Evolutionary conservation across 1,284 basidiomycete species (phyloP).

Genomic region (Lentinus polychrous): DNA sequence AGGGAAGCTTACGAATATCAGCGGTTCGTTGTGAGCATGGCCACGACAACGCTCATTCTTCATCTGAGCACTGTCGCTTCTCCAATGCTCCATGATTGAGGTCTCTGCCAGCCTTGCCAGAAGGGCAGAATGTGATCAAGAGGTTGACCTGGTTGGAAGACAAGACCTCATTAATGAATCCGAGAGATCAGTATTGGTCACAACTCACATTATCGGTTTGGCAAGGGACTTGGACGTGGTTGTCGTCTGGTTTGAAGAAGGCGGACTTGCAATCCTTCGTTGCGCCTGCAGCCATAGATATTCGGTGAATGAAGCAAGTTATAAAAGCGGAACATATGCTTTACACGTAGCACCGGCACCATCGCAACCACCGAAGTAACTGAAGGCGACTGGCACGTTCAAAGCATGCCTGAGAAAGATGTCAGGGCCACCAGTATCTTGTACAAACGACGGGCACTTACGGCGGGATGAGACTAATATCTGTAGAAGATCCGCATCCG

Average conservation of each 20-base stretch:
- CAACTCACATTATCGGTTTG: conserved; percentile 21
- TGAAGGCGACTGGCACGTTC: conserved; percentile 26
- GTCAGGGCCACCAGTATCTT: not conserved
- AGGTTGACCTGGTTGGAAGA: conserved; percentile 20
- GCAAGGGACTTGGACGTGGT: conserved; percentile 33
- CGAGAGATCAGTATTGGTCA: no score
- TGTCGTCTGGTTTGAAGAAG: conserved; percentile 34
- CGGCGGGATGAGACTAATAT: conserved; percentile 39
- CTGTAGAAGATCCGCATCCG: conserved; percentile 35
- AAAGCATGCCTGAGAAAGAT: conserved; percentile 23
- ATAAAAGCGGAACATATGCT: conserved; percentile 2
- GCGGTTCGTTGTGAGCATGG: no score
- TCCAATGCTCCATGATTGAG: no score
- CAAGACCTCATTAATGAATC: no score
- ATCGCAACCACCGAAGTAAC: conserved; percentile 25
- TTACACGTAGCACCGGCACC: conserved; percentile 27
- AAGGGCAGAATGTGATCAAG: conserved; percentile 26
- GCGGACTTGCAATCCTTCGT: conserved; percentile 26
- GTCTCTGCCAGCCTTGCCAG: not conserved
- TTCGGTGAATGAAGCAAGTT: no score
- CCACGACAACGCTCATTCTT: no score
- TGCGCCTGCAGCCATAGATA: conserved; percentile 21
- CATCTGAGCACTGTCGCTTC: no score
- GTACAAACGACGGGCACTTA: conserved; percentile 20
- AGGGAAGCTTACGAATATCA: no score